phyloP scores from a whole-genome alignment of 2,329 filamentous ascomycete genomes.

The Capronia americana region DNA sequence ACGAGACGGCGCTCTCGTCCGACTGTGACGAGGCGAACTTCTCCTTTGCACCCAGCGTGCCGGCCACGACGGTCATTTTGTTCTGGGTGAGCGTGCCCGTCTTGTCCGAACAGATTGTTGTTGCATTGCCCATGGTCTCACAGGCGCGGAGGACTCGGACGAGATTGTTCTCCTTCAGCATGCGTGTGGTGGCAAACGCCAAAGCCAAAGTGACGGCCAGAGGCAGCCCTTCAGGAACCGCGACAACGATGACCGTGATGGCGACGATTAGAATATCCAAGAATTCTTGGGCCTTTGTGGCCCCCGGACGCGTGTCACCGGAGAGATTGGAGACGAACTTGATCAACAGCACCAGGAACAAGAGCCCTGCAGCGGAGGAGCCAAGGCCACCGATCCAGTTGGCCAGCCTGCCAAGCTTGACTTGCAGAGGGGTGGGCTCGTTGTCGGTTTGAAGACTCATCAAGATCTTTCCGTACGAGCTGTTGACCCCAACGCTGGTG shows the following conservation, averaged over 20 bases:
- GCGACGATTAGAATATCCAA: conserved; percentile 79
- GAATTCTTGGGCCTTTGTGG: conserved; percentile 79
- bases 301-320: conserved; percentile 60
- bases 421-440: conserved; percentile 77
- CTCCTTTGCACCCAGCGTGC: conserved; percentile 66
- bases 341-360: conserved; percentile 87
- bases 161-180: conserved; percentile 78
- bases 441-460: conserved; percentile 75
- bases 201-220: conserved; percentile 78
- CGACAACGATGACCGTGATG: conserved; percentile 79
- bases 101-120: conserved; percentile 81
- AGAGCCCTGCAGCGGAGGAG: conserved; percentile 74
- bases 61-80: conserved; percentile 77
- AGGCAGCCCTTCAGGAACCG: conserved; percentile 77
- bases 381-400: conserved; percentile 79
- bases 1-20: conserved; percentile 25
- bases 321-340: conserved; percentile 76
- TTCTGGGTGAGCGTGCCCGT: conserved; percentile 77
- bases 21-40: conserved; percentile 52
- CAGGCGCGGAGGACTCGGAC: conserved; percentile 78
- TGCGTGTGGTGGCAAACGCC: conserved; percentile 77
- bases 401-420: conserved; percentile 75
- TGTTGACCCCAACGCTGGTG: conserved; percentile 75
- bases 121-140: conserved; percentile 82
- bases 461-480: conserved; percentile 76